Evolutionary conservation across 495 filamentous ascomycete genomes (phyloP).

Genomic region (Podospora australis): DNA sequence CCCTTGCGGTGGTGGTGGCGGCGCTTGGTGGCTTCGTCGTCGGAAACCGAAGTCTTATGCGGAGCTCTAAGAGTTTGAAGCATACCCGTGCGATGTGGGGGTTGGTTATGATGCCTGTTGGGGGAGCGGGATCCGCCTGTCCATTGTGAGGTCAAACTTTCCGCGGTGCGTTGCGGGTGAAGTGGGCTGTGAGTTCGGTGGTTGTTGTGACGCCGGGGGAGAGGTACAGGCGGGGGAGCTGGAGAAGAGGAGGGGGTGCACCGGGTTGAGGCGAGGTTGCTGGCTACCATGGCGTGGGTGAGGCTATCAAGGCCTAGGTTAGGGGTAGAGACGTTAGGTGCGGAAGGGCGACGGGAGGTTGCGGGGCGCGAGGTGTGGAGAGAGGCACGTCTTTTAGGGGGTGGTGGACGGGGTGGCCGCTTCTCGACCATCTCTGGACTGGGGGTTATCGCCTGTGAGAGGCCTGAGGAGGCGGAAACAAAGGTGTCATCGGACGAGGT

Average conservation of each 20-base stretch:
- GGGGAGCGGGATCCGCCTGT: conserved; percentile 54
- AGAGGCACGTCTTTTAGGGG: not conserved
- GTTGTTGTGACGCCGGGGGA: conserved; percentile 18
- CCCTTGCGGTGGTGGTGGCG: conserved; percentile 28
- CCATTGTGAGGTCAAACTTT: conserved; percentile 24
- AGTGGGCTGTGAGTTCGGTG: conserved; percentile 43
- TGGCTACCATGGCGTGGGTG: conserved; percentile 76
- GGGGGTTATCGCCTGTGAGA: conserved; percentile 26
- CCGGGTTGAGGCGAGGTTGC: conserved; percentile 68
- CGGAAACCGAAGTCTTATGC: conserved; percentile 45
- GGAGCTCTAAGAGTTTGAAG: conserved; percentile 69
- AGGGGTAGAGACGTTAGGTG: conserved; percentile 11
- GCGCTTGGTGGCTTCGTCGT: conserved; percentile 47
- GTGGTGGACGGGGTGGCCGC: not conserved
- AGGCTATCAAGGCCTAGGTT: conserved; percentile 37
- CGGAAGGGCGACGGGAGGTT: conserved; percentile 9
- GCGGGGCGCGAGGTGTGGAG: conserved; percentile 9
- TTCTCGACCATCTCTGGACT: not conserved
- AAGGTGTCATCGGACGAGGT: conserved; percentile 40
- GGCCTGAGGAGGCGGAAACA: conserved; percentile 41
- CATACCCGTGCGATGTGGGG: conserved; percentile 39
- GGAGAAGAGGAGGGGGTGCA: conserved; percentile 18
- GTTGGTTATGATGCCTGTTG: conserved; percentile 29
- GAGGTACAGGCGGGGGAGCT: conserved; percentile 24
- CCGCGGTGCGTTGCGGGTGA: conserved; percentile 39